Conservation (phyloP, 2,329 filamentous ascomycete genomes). For the Trichoderma semiorbis region DNA sequence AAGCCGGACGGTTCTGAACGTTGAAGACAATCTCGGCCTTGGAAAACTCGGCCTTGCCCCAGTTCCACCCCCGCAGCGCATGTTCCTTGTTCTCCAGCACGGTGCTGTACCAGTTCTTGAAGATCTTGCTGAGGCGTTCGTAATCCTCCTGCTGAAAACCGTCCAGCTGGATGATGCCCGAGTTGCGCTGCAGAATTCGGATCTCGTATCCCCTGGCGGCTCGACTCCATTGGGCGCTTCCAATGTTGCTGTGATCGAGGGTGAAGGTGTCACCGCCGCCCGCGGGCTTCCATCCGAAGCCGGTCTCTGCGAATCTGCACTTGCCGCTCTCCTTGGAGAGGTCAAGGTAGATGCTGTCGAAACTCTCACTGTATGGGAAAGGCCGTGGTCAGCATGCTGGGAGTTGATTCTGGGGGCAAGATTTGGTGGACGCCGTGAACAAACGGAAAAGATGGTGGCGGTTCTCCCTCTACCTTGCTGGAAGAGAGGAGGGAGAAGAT, state of each 20-base stretch:
- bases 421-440: background rate
- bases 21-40: constrained; percentile 96
- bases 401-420: too few species aligned
- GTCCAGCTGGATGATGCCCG: constrained; percentile 87
- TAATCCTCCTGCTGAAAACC: constrained; percentile 94
- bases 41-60: constrained; percentile 96
- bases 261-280: constrained; percentile 90
- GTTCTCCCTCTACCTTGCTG: background rate
- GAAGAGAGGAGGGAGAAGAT: background rate
- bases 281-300: constrained; percentile 91
- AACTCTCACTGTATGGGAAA: constrained; percentile 66
- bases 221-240: constrained; percentile 88
- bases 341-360: constrained; percentile 96
- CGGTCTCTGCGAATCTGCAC: constrained; percentile 91
- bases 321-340: constrained; percentile 89
- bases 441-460: background rate
- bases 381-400: background rate
- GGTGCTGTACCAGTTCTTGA: constrained; percentile 98
- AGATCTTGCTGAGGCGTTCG: constrained; percentile 84
- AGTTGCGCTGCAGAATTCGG: constrained; percentile 81
- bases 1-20: constrained; percentile 92
- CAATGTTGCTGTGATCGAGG: constrained; percentile 81
- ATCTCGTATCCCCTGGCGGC: constrained; percentile 90
- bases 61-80: constrained; percentile 95
- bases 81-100: constrained; percentile 91